Evolutionary conservation across 2,329 filamentous ascomycete species (phyloP).

Genomic region (Aspergillus aculeatus): DNA sequence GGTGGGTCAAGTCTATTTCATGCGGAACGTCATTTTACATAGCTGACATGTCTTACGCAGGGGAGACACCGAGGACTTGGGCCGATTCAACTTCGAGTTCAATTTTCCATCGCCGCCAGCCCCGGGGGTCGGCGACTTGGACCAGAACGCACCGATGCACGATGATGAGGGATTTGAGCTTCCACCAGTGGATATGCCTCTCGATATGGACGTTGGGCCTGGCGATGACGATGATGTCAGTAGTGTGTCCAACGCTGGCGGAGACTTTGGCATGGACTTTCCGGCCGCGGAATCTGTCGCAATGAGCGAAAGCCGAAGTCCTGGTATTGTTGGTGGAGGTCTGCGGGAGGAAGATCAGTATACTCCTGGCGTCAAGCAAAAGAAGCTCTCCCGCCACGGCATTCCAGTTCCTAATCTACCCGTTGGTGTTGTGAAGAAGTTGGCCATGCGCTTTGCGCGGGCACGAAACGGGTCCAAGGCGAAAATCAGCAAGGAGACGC

Average conservation of each 20-base stretch:
- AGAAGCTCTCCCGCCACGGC: slow-evolving; percentile 66
- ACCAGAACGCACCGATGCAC: slow-evolving; percentile 30
- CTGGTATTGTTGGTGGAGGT: slow-evolving; percentile 36
- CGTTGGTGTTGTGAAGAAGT: slow-evolving; percentile 66
- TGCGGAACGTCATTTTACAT: too few species aligned
- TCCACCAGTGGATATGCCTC: slow-evolving; percentile 28
- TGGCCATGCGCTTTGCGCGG: slow-evolving; percentile 65
- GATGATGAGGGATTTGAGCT: slow-evolving; percentile 39
- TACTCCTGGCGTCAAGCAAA: slow-evolving; percentile 45
- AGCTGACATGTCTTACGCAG: slow-evolving; percentile 28
- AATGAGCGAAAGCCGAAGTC: slow-evolving; percentile 33
- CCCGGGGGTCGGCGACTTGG: slow-evolving; percentile 27
- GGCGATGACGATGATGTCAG: slow-evolving; percentile 26
- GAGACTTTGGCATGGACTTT: slow-evolving; percentile 34
- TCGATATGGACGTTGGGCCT: slow-evolving; percentile 25
- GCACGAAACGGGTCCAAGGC: slow-evolving; percentile 64
- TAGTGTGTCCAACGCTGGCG: slow-evolving; percentile 18
- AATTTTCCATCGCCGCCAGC: slow-evolving; percentile 40
- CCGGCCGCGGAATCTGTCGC: slow-evolving; percentile 29
- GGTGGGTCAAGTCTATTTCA: slow-evolving; percentile 26
- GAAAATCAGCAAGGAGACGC: slow-evolving; percentile 70
- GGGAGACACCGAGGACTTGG: slow-evolving; percentile 45
- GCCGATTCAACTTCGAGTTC: slow-evolving; percentile 43
- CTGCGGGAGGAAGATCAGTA: slow-evolving; percentile 32
- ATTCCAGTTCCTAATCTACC: slow-evolving; percentile 75